phyloP scores from a whole-genome alignment of 2,329 filamentous ascomycete genomes.

The Plenodomus biglobosus region DNA sequence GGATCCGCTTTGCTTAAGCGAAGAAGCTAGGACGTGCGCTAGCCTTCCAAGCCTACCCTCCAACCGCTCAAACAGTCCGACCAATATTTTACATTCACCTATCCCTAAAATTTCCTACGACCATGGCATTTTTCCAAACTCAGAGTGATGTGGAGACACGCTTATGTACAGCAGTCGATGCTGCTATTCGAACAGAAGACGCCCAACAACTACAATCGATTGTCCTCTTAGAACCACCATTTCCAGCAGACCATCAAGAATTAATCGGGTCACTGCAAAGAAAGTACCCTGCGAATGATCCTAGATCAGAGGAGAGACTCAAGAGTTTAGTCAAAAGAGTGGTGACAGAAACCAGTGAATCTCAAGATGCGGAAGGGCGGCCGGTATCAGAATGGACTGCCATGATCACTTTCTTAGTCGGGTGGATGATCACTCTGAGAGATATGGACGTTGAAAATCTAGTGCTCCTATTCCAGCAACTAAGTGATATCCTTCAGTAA shows the following conservation, averaged over 20 bases:
- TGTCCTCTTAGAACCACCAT: slow-evolving; percentile 35
- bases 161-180: slow-evolving; percentile 33
- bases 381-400: slow-evolving; percentile 67
- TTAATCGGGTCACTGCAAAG: slow-evolving; percentile 30
- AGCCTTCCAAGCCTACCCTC: slow-evolving; percentile 6
- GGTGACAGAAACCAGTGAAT: slow-evolving; percentile 48
- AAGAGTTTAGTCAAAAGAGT: slow-evolving; percentile 25
- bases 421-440: slow-evolving; percentile 78
- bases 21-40: slow-evolving; percentile 10
- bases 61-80: slow-evolving; percentile 9
- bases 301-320: slow-evolving; percentile 23
- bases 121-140: slow-evolving; percentile 27
- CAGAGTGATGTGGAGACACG: slow-evolving; percentile 27
- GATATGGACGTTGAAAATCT: slow-evolving; percentile 78
- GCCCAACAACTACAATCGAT: slow-evolving; percentile 29
- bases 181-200: slow-evolving; percentile 27
- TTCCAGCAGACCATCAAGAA: slow-evolving; percentile 29
- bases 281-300: slow-evolving; percentile 25
- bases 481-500: slow-evolving; percentile 75
- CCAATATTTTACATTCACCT: slow-evolving; percentile 11
- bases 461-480: slow-evolving; percentile 70
- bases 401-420: slow-evolving; percentile 76
- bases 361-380: slow-evolving; percentile 62
- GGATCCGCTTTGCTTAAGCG: slow-evolving; percentile 4
- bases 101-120: slow-evolving; percentile 10